Evolutionary conservation across 2,329 filamentous ascomycete genomes (phyloP).

Genomic region (Nothopassalora personata): DNA sequence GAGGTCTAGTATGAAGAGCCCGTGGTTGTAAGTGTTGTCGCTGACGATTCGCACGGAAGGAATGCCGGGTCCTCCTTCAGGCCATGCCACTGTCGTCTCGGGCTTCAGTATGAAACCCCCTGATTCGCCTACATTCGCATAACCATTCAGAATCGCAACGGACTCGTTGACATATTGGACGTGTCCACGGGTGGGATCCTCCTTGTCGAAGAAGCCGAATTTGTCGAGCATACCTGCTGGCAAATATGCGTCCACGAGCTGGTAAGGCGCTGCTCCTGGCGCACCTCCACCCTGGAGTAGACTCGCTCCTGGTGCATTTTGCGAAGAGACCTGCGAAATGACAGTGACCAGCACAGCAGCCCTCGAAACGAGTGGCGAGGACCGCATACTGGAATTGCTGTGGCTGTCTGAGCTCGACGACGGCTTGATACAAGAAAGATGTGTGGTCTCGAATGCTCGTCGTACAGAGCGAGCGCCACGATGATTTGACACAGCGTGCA

Average conservation of each 20-base stretch:
- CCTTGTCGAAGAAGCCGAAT: constrained; percentile 31
- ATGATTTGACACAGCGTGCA: background rate
- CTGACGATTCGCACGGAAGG: constrained; percentile 34
- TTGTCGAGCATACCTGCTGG: constrained; percentile 32
- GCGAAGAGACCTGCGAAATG: constrained; percentile 17
- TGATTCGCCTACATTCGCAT: constrained; percentile 16
- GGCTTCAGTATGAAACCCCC: constrained; percentile 30
- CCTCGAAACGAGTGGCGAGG: constrained; percentile 25
- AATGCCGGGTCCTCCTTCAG: constrained; percentile 32
- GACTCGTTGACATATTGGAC: constrained; percentile 40
- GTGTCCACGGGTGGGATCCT: constrained; percentile 31
- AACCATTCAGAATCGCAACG: constrained; percentile 33
- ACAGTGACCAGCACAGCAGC: constrained; percentile 17
- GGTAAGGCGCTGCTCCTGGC: constrained; percentile 26
- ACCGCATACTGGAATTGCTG: constrained; percentile 16
- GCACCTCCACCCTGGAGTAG: constrained; percentile 27
- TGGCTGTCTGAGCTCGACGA: background rate
- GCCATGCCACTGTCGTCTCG: constrained; percentile 39
- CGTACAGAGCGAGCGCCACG: background rate
- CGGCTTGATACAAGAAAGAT: background rate
- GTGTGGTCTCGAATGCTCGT: background rate
- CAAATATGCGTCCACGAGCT: constrained; percentile 30
- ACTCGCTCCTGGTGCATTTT: constrained; percentile 26
- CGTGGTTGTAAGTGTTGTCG: constrained; percentile 35
- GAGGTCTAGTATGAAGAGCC: constrained; percentile 37